These are phyloP conservation scores for Tuber borchii DNA, from an alignment of 495 filamentous ascomycete genomes.

Conservation along the genomic window DNA sequence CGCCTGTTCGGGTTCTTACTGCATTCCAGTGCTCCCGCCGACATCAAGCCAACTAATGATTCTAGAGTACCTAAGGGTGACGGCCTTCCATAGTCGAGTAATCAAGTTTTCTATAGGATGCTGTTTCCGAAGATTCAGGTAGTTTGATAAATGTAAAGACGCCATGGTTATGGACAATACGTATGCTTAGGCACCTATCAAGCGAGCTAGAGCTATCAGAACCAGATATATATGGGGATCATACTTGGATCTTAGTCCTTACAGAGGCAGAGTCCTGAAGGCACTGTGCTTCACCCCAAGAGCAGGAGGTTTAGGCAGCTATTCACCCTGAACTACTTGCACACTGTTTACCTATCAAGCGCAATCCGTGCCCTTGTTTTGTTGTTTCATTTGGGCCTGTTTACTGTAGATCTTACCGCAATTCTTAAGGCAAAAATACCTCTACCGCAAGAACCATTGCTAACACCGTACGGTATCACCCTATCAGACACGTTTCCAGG, in stretches of 20 bases:
- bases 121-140: background rate
- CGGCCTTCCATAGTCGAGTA: background rate
- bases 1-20: too few species aligned
- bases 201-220: background rate
- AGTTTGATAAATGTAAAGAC: background rate
- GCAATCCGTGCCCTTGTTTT: background rate
- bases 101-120: background rate
- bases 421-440: background rate
- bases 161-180: background rate
- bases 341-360: background rate
- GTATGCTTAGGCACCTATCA: background rate
- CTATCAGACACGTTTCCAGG: background rate
- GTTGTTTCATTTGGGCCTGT: background rate
- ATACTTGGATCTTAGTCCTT: background rate
- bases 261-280: background rate
- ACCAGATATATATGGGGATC: background rate
- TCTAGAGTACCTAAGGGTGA: too few species aligned
- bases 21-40: background rate
- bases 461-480: background rate
- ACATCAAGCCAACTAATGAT: background rate
- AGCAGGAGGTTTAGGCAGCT: background rate
- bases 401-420: background rate
- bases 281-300: background rate
- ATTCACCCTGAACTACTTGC: background rate
- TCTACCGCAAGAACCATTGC: background rate